Percentiles rank a stretch among this genome's conserved stretches.
phyloP scores from a whole-genome alignment of 2,329 filamentous ascomycete genomes.

The Microdochium nivale region DNA sequence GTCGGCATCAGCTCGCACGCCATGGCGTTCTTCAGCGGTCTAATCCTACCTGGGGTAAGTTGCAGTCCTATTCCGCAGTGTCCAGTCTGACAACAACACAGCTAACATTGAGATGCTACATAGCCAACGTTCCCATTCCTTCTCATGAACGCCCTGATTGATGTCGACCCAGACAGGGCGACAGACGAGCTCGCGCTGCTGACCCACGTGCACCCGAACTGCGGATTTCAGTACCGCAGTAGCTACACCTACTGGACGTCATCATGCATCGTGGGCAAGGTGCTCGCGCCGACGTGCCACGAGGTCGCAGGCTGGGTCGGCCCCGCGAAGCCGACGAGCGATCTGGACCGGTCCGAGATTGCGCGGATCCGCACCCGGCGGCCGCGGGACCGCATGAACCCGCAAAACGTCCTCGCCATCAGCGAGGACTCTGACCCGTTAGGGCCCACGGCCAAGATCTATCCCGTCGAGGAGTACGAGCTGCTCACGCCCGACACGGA shows the following conservation, averaged over 20 bases:
- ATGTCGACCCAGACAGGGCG: slow-evolving; percentile 62
- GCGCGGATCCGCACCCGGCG: slow-evolving; percentile 56
- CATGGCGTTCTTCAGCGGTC: slow-evolving; percentile 69
- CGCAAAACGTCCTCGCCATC: slow-evolving; percentile 58
- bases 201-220: slow-evolving; percentile 58
- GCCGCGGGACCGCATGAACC: slow-evolving; percentile 45
- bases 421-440: slow-evolving; percentile 59
- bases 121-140: slow-evolving; percentile 60
- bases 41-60: slow-evolving; percentile 61
- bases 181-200: slow-evolving; percentile 58
- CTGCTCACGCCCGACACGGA: slow-evolving; percentile 49
- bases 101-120: background rate
- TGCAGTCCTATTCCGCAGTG: background rate
- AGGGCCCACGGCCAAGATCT: slow-evolving; percentile 52
- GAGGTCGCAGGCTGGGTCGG: slow-evolving; percentile 68
- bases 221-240: slow-evolving; percentile 67
- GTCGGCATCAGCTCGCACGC: slow-evolving; percentile 59
- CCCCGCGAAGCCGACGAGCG: slow-evolving; percentile 58
- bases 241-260: slow-evolving; percentile 72
- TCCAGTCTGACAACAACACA: background rate
- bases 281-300: slow-evolving; percentile 63
- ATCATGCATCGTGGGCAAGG: slow-evolving; percentile 65
- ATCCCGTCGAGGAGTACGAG: slow-evolving; percentile 60
- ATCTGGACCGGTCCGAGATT: slow-evolving; percentile 61
- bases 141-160: slow-evolving; percentile 70